phyloP scores from a whole-genome alignment of 495 filamentous ascomycete genomes.

The Talaromyces trachyspermus region DNA sequence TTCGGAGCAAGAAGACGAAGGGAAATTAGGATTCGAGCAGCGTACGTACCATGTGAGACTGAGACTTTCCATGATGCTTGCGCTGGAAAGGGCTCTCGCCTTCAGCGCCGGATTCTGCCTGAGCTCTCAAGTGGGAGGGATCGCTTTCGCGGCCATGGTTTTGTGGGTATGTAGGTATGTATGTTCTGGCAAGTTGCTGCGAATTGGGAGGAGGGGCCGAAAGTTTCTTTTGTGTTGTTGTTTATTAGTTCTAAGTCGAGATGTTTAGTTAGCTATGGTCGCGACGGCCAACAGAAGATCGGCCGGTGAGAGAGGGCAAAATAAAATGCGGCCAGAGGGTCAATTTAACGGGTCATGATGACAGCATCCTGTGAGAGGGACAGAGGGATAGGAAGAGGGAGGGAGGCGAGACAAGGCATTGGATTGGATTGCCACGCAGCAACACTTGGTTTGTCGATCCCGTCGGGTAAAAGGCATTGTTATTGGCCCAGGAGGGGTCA shows the following conservation, averaged over 20 bases:
- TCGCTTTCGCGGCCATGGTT: conserved; percentile 59
- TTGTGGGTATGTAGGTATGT: conserved; percentile 19
- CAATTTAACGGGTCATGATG: no score
- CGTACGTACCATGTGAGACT: conserved; percentile 87
- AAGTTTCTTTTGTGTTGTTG: conserved; percentile 20
- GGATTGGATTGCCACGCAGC: conserved; percentile 5
- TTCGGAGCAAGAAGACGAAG: neutral
- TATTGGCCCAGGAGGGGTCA: conserved; percentile 1
- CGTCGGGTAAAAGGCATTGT: no score
- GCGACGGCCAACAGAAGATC: no score
- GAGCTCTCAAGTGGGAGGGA: conserved; percentile 77
- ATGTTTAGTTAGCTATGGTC: no score
- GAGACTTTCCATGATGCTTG: conserved; percentile 90
- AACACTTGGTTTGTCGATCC: neutral
- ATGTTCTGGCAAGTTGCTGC: neutral
- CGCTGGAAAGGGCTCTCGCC: conserved; percentile 49
- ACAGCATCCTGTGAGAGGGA: conserved; percentile 22
- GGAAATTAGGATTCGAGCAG: neutral
- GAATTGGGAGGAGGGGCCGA: conserved; percentile 6
- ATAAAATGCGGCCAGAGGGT: no score
- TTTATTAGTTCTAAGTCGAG: no score
- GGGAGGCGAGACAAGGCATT: conserved; percentile 9
- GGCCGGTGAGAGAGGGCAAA: no score
- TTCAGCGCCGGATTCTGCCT: conserved; percentile 36
- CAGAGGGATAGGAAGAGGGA: no score